Percentiles rank a stretch among this genome's conserved stretches.
phyloP scores from a whole-genome alignment of 1,284 basidiomycete species.

The Cystobasidium sp. region DNA sequence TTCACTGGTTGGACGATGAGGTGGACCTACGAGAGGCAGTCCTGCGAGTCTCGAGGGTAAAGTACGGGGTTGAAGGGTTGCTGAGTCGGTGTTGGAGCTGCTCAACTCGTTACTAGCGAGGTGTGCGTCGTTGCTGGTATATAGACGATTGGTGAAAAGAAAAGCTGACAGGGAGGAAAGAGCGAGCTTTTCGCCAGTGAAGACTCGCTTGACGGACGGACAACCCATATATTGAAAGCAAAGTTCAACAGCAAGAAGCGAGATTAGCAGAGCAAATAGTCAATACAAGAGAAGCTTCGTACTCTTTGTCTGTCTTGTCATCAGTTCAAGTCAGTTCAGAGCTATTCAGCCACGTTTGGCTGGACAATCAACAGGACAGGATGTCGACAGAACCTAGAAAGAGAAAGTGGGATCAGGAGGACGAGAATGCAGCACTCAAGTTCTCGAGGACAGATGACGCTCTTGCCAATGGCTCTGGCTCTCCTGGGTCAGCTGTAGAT shows the following conservation, averaged over 20 bases:
- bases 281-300: neutral
- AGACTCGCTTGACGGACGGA: slow-evolving; percentile 1
- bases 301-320: neutral
- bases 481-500: slow-evolving; percentile 27
- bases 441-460: slow-evolving; percentile 4
- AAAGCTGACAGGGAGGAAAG: neutral
- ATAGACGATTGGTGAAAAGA: slow-evolving; percentile 4
- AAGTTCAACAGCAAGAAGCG: neutral
- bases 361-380: neutral
- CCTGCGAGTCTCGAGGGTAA: too few species aligned
- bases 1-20: slow-evolving; percentile 7
- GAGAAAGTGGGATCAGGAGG: slow-evolving; percentile 43
- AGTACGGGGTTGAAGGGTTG: neutral
- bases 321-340: neutral
- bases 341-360: slow-evolving; percentile 1
- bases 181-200: slow-evolving; percentile 3
- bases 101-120: neutral
- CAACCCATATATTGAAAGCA: neutral
- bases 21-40: neutral
- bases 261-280: neutral
- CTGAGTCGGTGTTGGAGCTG: neutral
- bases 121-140: neutral
- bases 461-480: slow-evolving; percentile 30
- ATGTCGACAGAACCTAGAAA: slow-evolving; percentile 35
- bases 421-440: slow-evolving; percentile 29